Percentiles rank a stretch among this genome's conserved stretches.
Conservation (phyloP, 106 monocot genomes). For the Acanthochlamys bracteata region DNA sequence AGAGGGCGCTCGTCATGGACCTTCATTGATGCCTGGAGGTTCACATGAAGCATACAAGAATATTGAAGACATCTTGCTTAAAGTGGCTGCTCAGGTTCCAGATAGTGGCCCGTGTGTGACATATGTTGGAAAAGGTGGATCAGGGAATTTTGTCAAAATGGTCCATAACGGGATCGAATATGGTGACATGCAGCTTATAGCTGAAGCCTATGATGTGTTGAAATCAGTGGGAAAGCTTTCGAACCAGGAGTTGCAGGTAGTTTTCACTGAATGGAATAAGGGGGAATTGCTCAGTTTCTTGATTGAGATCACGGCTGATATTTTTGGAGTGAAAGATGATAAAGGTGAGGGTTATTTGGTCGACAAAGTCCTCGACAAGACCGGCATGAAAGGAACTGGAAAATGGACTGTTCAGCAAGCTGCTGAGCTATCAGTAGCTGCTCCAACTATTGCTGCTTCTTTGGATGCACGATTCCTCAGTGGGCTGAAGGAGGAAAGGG, state of each 20-base stretch:
- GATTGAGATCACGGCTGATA: conserved; percentile 47
- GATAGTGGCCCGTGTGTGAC: conserved; percentile 52
- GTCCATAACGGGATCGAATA: conserved; percentile 53
- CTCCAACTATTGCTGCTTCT: conserved; percentile 49
- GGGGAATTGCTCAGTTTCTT: conserved; percentile 46
- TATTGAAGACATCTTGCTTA: conserved; percentile 47
- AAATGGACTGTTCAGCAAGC: conserved; percentile 58
- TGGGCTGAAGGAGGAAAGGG: conserved; percentile 43
- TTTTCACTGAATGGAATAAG: conserved; percentile 44
- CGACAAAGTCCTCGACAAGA: conserved; percentile 48
- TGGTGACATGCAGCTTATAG: conserved; percentile 50
- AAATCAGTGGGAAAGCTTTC: conserved; percentile 42
- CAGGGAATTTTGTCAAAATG: conserved; percentile 59
- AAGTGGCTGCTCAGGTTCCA: conserved; percentile 44
- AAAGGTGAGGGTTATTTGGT: conserved; percentile 38
- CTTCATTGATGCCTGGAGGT: conserved; percentile 53
- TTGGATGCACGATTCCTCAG: conserved; percentile 49
- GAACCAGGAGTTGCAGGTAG: conserved; percentile 32
- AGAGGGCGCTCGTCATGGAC: conserved; percentile 37
- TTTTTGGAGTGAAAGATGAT: conserved; percentile 42
- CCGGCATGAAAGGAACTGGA: conserved; percentile 51
- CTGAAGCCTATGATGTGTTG: conserved; percentile 48
- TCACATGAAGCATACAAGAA: conserved; percentile 38
- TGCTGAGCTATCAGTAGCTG: conserved; percentile 42
- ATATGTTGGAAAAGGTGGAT: conserved; percentile 40